A percentile compares a stretch with the other conserved stretches of the same genome.
Conservation (phyloP, 2,329 filamentous ascomycete species). For the Alternaria brassicicola region DNA sequence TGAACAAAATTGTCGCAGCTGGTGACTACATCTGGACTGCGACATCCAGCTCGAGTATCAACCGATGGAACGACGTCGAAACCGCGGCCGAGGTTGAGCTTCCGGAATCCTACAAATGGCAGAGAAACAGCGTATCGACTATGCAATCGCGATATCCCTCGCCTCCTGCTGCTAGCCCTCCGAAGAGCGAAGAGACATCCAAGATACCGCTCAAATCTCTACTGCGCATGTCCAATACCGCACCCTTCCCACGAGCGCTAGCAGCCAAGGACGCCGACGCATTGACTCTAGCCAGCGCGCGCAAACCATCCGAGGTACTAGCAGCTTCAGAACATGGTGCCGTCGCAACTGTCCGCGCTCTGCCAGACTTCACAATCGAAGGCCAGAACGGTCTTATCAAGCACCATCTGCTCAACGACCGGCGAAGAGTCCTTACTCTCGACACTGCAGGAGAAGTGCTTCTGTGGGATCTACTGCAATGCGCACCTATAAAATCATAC, state of each 20-base stretch:
- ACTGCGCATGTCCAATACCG: conserved; percentile 82
- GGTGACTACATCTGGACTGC: conserved; percentile 87
- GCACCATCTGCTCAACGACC: conserved; percentile 87
- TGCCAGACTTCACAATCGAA: conserved; percentile 70
- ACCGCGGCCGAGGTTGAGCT: conserved; percentile 72
- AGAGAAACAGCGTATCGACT: conserved; percentile 61
- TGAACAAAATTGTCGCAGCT: conserved; percentile 67
- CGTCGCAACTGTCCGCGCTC: conserved; percentile 48
- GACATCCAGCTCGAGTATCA: conserved; percentile 88
- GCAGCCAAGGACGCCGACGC: conserved; percentile 62
- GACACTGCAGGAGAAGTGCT: conserved; percentile 95
- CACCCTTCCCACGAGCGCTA: conserved; percentile 68
- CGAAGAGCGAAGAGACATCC: conserved; percentile 48
- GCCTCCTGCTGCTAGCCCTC: conserved; percentile 42
- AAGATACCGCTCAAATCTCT: conserved; percentile 80
- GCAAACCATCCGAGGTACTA: conserved; percentile 65
- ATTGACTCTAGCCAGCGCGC: conserved; percentile 57
- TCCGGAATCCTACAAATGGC: conserved; percentile 55
- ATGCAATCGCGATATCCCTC: conserved; percentile 51
- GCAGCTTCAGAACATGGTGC: conserved; percentile 47
- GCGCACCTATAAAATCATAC: conserved; percentile 86
- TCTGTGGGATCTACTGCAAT: conserved; percentile 93
- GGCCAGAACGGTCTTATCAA: conserved; percentile 96
- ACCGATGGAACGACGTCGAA: conserved; percentile 87
- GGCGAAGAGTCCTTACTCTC: conserved; percentile 84